A percentile compares a stretch with the other conserved stretches of the same genome.
Conservation (phyloP, 1,139 yeast genomes). For the Protomyces macrosporus region DNA sequence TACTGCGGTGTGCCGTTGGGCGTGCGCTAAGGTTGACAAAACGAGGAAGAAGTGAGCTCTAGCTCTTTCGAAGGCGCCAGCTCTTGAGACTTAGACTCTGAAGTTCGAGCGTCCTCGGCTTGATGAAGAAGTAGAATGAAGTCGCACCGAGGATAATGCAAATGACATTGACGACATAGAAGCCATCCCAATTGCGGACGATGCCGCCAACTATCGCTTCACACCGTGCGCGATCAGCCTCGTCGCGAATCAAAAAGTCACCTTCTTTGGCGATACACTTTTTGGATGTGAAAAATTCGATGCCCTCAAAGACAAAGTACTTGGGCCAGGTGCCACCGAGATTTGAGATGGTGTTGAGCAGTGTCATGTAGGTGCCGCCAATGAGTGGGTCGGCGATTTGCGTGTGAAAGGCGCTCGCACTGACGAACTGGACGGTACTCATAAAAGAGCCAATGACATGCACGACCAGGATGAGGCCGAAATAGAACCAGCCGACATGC, state of each 20-base stretch:
- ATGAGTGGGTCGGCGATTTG: slow-evolving; percentile 90
- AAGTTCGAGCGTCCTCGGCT: slow-evolving; percentile 51
- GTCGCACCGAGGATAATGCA: slow-evolving; percentile 66
- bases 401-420: slow-evolving; percentile 90
- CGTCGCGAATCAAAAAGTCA: slow-evolving; percentile 32
- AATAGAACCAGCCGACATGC: slow-evolving; percentile 51
- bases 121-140: slow-evolving; percentile 63
- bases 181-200: slow-evolving; percentile 64
- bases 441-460: slow-evolving; percentile 84
- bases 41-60: slow-evolving; percentile 2
- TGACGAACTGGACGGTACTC: slow-evolving; percentile 92
- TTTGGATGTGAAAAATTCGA: slow-evolving; percentile 61
- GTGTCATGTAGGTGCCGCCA: slow-evolving; percentile 98
- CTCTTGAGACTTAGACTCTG: slow-evolving; percentile 61
- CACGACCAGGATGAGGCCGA: slow-evolving; percentile 65
- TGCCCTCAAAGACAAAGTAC: slow-evolving; percentile 65
- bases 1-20: slow-evolving; percentile 10
- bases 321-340: slow-evolving; percentile 99
- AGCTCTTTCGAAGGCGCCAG: slow-evolving; percentile 52
- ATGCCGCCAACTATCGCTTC: slow-evolving; percentile 52
- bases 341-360: slow-evolving; percentile 83
- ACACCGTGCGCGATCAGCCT: slow-evolving; percentile 51
- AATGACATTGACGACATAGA: slow-evolving; percentile 65
- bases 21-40: slow-evolving; percentile 12
- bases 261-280: slow-evolving; percentile 24